Evolutionary conservation across 2,329 filamentous ascomycete species (phyloP).

Genomic region (Fusarium poae): DNA sequence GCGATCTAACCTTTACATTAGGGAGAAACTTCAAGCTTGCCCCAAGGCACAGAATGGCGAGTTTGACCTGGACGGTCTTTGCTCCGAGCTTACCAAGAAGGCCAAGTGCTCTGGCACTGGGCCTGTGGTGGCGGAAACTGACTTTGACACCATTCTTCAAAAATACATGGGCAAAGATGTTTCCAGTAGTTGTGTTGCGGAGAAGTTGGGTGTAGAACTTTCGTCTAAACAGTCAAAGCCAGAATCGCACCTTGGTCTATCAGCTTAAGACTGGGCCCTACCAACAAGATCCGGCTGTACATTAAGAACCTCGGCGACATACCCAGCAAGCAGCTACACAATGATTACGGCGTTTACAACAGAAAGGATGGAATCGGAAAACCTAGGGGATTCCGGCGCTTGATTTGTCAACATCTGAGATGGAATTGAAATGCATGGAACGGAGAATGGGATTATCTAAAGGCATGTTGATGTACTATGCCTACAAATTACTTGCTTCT

Average conservation of each 20-base stretch:
- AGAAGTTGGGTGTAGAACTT: conserved; percentile 72
- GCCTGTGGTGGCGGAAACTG: conserved; percentile 87
- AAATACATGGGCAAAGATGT: conserved; percentile 68
- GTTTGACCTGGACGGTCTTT: conserved; percentile 93
- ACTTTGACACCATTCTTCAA: conserved; percentile 84
- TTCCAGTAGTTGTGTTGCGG: conserved; percentile 52
- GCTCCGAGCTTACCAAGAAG: conserved; percentile 93
- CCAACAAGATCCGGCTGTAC: conserved; percentile 42
- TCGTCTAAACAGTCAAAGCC: conserved; percentile 45
- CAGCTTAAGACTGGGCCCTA: conserved; percentile 29
- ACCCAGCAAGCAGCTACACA: conserved; percentile 42
- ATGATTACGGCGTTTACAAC: conserved; percentile 48
- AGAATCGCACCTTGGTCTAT: conserved; percentile 35
- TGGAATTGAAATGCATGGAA: conserved; percentile 35
- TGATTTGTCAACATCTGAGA: conserved; percentile 26
- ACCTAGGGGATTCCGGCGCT: conserved; percentile 37
- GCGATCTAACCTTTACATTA: conserved; percentile 62
- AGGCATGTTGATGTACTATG: conserved; percentile 9
- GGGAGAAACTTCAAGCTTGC: conserved; percentile 91
- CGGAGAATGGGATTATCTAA: conserved; percentile 31
- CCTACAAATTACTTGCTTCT: conserved; percentile 12
- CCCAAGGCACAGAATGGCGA: conserved; percentile 90
- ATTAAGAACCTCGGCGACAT: conserved; percentile 41
- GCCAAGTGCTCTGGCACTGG: conserved; percentile 94
- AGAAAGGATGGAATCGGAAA: conserved; percentile 47